Conservation (phyloP, 345 rosid genomes). For the Sonneratia alba region DNA sequence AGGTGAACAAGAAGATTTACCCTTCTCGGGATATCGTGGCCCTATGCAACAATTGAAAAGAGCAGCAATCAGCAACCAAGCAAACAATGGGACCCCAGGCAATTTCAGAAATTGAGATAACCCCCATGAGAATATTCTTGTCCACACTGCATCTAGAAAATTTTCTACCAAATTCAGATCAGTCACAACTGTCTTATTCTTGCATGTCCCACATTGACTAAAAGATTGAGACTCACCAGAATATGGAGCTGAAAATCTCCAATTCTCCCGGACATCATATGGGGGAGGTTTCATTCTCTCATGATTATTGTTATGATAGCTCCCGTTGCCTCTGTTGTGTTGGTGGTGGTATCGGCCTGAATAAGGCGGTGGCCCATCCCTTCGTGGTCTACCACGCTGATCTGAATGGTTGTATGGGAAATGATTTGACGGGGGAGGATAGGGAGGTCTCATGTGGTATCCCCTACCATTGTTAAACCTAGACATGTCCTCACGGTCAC, state of each 20-base stretch:
- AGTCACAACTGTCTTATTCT: not conserved
- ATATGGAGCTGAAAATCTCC: constrained; percentile 56
- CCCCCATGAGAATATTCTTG: not conserved
- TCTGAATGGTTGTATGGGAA: constrained; percentile 51
- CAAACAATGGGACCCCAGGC: not conserved
- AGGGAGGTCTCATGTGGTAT: constrained; percentile 56
- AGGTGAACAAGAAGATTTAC: constrained; percentile 34
- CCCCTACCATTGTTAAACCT: constrained; percentile 29
- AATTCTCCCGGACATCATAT: constrained; percentile 44
- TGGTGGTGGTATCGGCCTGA: constrained; percentile 38
- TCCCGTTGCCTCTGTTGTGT: constrained; percentile 38
- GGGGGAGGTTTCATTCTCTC: constrained; percentile 67
- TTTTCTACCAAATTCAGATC: not conserved
- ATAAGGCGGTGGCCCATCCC: constrained; percentile 51
- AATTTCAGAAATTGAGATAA: not conserved
- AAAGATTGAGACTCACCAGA: constrained; percentile 29
- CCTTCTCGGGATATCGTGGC: constrained; percentile 47
- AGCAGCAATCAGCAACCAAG: not conserved
- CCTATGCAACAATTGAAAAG: constrained; percentile 25
- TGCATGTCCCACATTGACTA: not conserved
- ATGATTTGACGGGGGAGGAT: constrained; percentile 55
- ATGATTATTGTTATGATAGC: constrained; percentile 40
- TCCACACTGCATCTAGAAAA: not conserved
- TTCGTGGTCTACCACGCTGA: constrained; percentile 40
- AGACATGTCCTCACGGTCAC: constrained; percentile 36